A percentile compares a stretch with the other conserved stretches of the same genome.
phyloP scores from a whole-genome alignment of 2,329 filamentous ascomycete species.

The Pseudofabraea citricarpa region DNA sequence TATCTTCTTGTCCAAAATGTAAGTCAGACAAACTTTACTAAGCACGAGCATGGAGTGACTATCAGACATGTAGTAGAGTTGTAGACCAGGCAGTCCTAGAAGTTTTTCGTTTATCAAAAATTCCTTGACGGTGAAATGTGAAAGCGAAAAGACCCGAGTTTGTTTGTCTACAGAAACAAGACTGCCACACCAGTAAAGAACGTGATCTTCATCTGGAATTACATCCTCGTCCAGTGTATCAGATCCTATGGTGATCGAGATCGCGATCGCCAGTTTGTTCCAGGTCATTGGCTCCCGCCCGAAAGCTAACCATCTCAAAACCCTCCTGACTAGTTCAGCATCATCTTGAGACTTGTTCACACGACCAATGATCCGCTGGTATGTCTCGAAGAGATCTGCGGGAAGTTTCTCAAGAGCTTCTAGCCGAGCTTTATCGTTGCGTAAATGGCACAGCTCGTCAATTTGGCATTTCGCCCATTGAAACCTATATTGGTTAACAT shows the following conservation, averaged over 20 bases:
- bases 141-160: slow-evolving; percentile 12
- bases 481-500: no score
- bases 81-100: no score
- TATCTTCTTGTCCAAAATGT: no score
- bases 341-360: slow-evolving; percentile 13
- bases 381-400: slow-evolving; percentile 14
- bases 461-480: slow-evolving; percentile 14
- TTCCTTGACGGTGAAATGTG: slow-evolving; percentile 24
- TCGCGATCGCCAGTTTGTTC: slow-evolving; percentile 10
- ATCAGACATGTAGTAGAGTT: no score
- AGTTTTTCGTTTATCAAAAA: slow-evolving; percentile 14
- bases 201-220: slow-evolving; percentile 14
- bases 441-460: slow-evolving; percentile 12
- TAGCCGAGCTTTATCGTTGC: slow-evolving; percentile 17
- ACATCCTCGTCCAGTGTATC: slow-evolving; percentile 10
- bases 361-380: slow-evolving; percentile 17
- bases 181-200: slow-evolving; percentile 20
- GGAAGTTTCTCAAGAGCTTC: slow-evolving; percentile 17
- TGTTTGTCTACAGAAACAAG: slow-evolving; percentile 12
- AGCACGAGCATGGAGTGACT: no score
- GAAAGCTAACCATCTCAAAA: slow-evolving; percentile 14
- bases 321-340: slow-evolving; percentile 14
- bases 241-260: slow-evolving; percentile 8
- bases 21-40: no score
- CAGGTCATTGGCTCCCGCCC: background rate